Evolutionary conservation across 2,329 filamentous ascomycete species (phyloP).

Genomic region (Diaporthe capsici): DNA sequence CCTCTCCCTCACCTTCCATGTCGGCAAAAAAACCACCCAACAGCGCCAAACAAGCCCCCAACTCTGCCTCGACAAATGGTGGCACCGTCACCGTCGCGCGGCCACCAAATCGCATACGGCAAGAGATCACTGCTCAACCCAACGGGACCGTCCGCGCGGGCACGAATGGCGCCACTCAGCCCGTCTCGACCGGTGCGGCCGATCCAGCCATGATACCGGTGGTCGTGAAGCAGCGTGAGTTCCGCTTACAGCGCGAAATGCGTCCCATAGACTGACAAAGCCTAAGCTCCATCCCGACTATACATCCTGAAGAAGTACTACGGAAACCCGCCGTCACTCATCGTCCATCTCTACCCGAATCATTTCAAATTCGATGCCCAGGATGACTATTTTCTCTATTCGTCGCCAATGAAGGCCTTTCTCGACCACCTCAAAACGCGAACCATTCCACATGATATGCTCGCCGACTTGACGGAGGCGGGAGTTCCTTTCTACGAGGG

Average conservation of each 20-base stretch:
- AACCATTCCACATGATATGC: slow-evolving; percentile 90
- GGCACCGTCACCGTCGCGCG: slow-evolving; percentile 64
- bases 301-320: slow-evolving; percentile 50
- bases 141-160: slow-evolving; percentile 34
- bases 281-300: slow-evolving; percentile 52
- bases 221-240: slow-evolving; percentile 60
- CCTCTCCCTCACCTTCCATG: slow-evolving; percentile 72
- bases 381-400: slow-evolving; percentile 92
- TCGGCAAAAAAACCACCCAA: slow-evolving; percentile 67
- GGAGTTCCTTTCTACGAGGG: slow-evolving; percentile 92
- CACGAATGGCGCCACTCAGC: slow-evolving; percentile 37
- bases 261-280: slow-evolving; percentile 25
- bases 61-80: slow-evolving; percentile 57
- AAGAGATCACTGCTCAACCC: slow-evolving; percentile 57
- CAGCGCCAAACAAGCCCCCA: slow-evolving; percentile 65
- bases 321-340: slow-evolving; percentile 83
- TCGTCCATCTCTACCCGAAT: slow-evolving; percentile 86
- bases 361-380: slow-evolving; percentile 96
- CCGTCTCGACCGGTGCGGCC: slow-evolving; percentile 25
- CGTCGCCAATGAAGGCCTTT: slow-evolving; percentile 88
- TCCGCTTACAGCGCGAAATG: background rate
- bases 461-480: slow-evolving; percentile 80
- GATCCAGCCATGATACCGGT: slow-evolving; percentile 36
- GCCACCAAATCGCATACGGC: slow-evolving; percentile 70
- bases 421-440: slow-evolving; percentile 82